Conservation (phyloP, 495 filamentous ascomycete species). For the Margaritispora aquatica region DNA sequence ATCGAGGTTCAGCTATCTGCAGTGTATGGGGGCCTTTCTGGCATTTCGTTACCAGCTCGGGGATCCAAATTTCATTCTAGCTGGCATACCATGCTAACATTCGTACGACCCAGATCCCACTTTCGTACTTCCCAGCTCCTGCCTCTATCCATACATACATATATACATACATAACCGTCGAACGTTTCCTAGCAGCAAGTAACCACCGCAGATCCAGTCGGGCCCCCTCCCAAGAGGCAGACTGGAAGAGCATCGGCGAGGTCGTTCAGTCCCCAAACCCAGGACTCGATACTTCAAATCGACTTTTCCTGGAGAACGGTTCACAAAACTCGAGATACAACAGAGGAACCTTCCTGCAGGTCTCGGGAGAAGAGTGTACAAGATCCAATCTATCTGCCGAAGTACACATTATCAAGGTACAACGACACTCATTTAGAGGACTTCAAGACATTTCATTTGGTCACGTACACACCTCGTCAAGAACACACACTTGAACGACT, state of each 20-base stretch:
- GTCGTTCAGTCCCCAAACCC: neutral
- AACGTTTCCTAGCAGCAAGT: conserved; percentile 15
- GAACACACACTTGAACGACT: neutral
- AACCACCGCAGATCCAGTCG: conserved; percentile 11
- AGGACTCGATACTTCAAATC: neutral
- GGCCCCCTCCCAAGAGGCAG: neutral
- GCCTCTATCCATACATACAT: conserved; percentile 14
- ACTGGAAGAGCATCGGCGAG: neutral
- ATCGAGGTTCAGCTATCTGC: neutral
- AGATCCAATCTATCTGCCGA: conserved; percentile 1
- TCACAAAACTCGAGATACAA: conserved; percentile 1
- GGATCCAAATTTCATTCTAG: neutral
- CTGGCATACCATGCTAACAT: conserved; percentile 9
- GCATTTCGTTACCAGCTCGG: neutral
- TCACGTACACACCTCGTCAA: conserved; percentile 8
- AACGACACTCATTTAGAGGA: neutral
- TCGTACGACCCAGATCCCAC: conserved; percentile 18
- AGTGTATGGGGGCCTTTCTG: too few relatives aligned
- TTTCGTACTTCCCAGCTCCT: conserved; percentile 10
- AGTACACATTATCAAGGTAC: neutral
- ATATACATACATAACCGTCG: conserved; percentile 15
- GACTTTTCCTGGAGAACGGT: neutral
- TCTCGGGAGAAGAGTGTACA: neutral
- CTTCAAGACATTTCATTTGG: conserved; percentile 2
- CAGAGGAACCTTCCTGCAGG: conserved; percentile 1